Base-by-base conservation (phyloP, 129 eudicot genomes). In the Flaveria trinervia region DNA sequence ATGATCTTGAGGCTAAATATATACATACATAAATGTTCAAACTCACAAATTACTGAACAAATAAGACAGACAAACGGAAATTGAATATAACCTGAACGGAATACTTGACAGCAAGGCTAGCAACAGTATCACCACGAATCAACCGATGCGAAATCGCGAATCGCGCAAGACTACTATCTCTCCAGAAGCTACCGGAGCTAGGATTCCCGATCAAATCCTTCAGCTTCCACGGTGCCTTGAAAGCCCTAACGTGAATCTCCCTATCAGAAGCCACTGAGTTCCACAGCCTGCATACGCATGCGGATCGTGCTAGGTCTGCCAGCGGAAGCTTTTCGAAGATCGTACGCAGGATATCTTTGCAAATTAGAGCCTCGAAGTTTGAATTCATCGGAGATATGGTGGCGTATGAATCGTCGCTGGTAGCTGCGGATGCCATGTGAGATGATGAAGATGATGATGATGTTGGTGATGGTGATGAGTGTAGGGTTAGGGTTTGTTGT, bases 41-140 rank as follows among this genome's bases (percentile, higher is more conserved):
- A 45, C 50, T 36, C 5, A 36, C 7, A 9, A 68, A 73, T 14
- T 56, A 39, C 48, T 16, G 3, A n/a, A 22, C 65, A 33, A 41
- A 20, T 10, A 20, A 16, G 13, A 43, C 10, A n/a, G 0, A 11
- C n/a, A 20, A 2, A 14, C 30, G 69, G 50, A 26, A 20, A 67
- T 17, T 9, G 70, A 62, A 16, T 17, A 7, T 41, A 51, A 93
- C 97, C 96, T 94, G 99, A 83, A 91, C 92, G 70, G 96, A 83
- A 83, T 94, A 94, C 77, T 91, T 94, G 39, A 94, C 90, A 48
- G 99, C 99, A 22, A 94, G 97, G 79, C 97, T 88, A 70, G 97
- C 86, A 16, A 94, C 83, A 23, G 93, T 76, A 26, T 94, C 99
- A 16, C 86, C 84, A 1, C 85, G 82, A 4, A 41, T 67, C 73